Base-by-base conservation (phyloP, 2,329 filamentous ascomycete genomes). In the Phyllosticta citriasiana region DNA sequence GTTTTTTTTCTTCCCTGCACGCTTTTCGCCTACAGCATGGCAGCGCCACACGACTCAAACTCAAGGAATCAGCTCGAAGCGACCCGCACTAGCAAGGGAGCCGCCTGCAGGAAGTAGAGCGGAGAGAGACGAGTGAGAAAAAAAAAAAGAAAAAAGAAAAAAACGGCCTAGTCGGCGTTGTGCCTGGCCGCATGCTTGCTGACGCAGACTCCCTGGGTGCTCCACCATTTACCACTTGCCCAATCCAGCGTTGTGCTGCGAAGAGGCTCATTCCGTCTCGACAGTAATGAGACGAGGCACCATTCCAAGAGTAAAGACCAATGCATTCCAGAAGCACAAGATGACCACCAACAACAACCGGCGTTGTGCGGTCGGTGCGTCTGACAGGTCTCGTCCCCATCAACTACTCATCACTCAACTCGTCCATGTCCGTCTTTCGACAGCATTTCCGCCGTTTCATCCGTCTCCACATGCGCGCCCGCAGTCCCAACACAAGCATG, bases 371-470 rank as follows among this genome's bases (percentile, higher is more conserved):
- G 58, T 33, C 55, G 58, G 55, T 60, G 53, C 58, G 58, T 55
- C 58, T 60, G 53, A 60, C 58, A 40, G 33, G 33, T 16, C 33
- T 40, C 33, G 10, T 40, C 33, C 33, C 16, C 9, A 40, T 40
- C 33, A 40, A 16, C 33, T 14, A 40, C 33, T 14, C 5, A 40
- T 12, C 33, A 40, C 33, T 40, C 33, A 10, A 40, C 33, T 40
- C 33, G 33, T 16, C 14, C 33, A 40, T 40, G 53, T 60, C 33
- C 58, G 58, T 33, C 12, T 55, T 51, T 51, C 58, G 9, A 40
- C 53, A 60, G 58, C 58, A 60, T 60, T 60, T 55, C 55, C 53
- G 58, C 53, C 53, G 58, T 60, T 60, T 60, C 58, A 60, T 40
- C 33, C 33, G 58, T 55, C 53, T 59, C 57, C 57, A 59, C 57